These are phyloP conservation scores for Alternaria alternata DNA, from an alignment of 2,329 filamentous ascomycete genomes.

Conservation along the genomic window DNA sequence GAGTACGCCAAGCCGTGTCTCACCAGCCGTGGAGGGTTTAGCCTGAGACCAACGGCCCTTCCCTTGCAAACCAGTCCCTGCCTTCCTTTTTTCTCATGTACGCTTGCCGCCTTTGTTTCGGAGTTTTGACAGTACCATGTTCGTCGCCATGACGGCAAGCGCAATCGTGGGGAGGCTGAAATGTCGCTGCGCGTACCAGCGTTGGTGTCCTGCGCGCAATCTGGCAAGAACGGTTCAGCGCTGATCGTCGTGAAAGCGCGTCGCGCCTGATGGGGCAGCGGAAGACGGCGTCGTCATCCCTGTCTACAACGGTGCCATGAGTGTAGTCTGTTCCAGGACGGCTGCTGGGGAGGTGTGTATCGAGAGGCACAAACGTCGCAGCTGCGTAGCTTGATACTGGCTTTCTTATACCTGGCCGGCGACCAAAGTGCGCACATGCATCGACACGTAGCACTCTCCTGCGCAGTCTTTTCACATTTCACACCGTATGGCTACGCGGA, in stretches of 20 bases:
- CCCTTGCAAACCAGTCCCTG: constrained; percentile 16
- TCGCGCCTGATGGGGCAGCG: constrained; percentile 21
- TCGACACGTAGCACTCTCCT: constrained; percentile 23
- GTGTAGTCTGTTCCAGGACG: constrained; percentile 13
- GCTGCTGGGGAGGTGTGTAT: constrained; percentile 9
- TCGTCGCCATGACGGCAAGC: neutral
- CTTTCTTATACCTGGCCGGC: constrained; percentile 11
- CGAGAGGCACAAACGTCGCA: constrained; percentile 11
- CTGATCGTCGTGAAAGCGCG: constrained; percentile 16
- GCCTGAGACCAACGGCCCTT: constrained; percentile 18
- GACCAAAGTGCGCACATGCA: constrained; percentile 16
- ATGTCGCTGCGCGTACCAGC: neutral
- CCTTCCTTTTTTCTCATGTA: constrained; percentile 7
- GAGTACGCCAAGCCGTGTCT: constrained; percentile 13
- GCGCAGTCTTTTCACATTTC: constrained; percentile 13
- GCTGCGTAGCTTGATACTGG: constrained; percentile 9
- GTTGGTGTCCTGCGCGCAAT: neutral
- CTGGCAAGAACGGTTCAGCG: constrained; percentile 18
- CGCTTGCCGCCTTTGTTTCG: constrained; percentile 7
- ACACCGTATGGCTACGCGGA: constrained; percentile 15
- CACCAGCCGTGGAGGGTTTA: constrained; percentile 18
- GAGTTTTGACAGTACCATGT: constrained; percentile 6
- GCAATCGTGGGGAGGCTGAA: constrained; percentile 1
- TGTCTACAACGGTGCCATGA: constrained; percentile 19
- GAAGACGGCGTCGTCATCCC: constrained; percentile 21